Evolutionary conservation across 768 basidiomycete species (phyloP).

Genomic region (Hebeloma cylindrosporum): DNA sequence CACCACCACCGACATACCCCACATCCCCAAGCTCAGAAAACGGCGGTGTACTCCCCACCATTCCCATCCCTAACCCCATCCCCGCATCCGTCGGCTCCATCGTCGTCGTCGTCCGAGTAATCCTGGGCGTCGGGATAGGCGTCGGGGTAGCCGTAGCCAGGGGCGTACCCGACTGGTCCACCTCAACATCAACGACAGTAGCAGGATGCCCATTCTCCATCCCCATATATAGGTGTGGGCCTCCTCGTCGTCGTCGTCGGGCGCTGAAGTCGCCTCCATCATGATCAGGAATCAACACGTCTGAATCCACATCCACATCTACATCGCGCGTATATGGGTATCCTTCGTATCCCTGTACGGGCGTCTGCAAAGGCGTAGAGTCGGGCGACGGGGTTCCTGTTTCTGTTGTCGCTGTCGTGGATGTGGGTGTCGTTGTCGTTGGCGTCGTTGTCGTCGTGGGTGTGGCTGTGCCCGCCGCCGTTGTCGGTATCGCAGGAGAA

Average conservation of each 20-base stretch:
- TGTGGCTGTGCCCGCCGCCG: neutral
- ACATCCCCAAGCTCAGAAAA: constrained; percentile 27
- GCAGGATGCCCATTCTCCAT: constrained; percentile 4
- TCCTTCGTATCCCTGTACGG: constrained; percentile 12
- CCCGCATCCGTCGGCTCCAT: constrained; percentile 6
- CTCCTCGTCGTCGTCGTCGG: neutral
- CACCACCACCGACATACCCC: neutral
- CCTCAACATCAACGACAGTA: too few species aligned
- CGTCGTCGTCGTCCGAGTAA: constrained; percentile 1
- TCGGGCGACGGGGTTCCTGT: constrained; percentile 13
- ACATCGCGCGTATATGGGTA: neutral
- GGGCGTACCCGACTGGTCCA: too few species aligned
- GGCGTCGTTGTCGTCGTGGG: constrained; percentile 6
- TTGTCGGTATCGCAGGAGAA: neutral
- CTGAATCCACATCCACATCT: constrained; percentile 7
- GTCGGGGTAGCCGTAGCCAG: constrained; percentile 14
- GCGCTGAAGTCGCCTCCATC: constrained; percentile 1
- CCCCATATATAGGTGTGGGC: neutral
- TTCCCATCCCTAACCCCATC: constrained; percentile 5
- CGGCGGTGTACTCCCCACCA: constrained; percentile 33
- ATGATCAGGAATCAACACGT: constrained; percentile 13
- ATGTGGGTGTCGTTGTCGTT: constrained; percentile 4
- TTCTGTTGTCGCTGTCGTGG: constrained; percentile 5
- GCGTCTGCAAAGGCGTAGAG: constrained; percentile 24
- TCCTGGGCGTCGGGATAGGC: neutral